These are phyloP conservation scores for Cladosporium cucumerinum DNA, from an alignment of 2,329 filamentous ascomycete genomes.

Conservation along the genomic window DNA sequence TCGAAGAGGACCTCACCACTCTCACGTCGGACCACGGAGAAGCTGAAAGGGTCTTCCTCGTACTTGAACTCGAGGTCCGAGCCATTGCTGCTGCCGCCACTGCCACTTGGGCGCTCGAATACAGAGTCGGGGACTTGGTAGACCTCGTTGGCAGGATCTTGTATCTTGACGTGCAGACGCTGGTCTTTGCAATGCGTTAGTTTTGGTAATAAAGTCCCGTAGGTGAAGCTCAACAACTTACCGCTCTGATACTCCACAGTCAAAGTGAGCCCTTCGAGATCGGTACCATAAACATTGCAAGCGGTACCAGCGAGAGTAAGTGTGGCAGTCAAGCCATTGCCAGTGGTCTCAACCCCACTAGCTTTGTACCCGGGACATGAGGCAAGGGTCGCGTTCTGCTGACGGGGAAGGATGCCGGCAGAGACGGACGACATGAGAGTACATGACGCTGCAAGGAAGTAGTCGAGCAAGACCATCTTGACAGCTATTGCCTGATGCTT, in stretches of 20 bases:
- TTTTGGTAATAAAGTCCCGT: not conserved
- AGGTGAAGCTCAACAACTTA: slow-evolving; percentile 32
- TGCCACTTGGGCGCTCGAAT: slow-evolving; percentile 56
- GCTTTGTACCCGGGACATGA: slow-evolving; percentile 67
- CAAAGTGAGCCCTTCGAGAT: slow-evolving; percentile 55
- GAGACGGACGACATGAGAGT: not conserved
- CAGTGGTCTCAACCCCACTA: slow-evolving; percentile 54
- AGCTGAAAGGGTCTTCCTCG: slow-evolving; percentile 61
- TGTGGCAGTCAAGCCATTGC: slow-evolving; percentile 62
- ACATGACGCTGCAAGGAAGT: not conserved
- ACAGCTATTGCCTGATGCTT: not conserved
- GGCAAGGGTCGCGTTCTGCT: slow-evolving; percentile 12
- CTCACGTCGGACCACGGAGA: slow-evolving; percentile 58
- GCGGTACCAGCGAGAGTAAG: slow-evolving; percentile 65
- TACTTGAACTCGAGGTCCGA: slow-evolving; percentile 55
- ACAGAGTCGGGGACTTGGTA: slow-evolving; percentile 72
- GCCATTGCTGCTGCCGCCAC: slow-evolving; percentile 25
- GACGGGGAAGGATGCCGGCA: slow-evolving; percentile 7
- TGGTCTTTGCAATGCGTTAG: slow-evolving; percentile 23
- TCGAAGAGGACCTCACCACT: slow-evolving; percentile 65
- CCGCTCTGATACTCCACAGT: slow-evolving; percentile 61
- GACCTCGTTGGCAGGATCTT: slow-evolving; percentile 65
- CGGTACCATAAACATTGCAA: slow-evolving; percentile 59
- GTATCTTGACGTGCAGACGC: slow-evolving; percentile 72
- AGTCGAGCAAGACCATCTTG: not conserved